A percentile compares a stretch with the other conserved stretches of the same genome.
These are phyloP conservation scores for Coemansia sp. DNA, from an alignment of 192 early-diverging fungal species.

Conservation along the genomic window DNA sequence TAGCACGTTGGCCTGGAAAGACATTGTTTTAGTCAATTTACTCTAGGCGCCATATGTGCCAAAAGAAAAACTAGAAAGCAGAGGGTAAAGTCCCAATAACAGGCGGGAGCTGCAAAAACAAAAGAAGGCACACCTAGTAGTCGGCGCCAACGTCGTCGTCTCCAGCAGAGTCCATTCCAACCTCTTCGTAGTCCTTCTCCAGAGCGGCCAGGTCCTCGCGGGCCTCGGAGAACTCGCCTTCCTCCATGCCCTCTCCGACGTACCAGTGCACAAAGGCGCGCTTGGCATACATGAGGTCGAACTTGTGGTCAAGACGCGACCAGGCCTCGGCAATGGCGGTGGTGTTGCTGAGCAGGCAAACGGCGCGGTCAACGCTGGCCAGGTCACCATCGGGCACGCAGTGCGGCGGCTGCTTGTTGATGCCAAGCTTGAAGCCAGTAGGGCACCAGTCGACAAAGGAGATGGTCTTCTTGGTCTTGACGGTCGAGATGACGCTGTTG, in stretches of 20 bases:
- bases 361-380: constrained; percentile 93
- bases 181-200: constrained; percentile 99
- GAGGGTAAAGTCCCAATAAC: background rate
- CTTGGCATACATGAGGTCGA: constrained; percentile 99
- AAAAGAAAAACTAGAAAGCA: too few relatives aligned
- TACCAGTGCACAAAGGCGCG: constrained; percentile 99
- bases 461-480: constrained; percentile 95
- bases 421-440: constrained; percentile 99
- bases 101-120: background rate
- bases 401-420: constrained; percentile 90
- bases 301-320: constrained; percentile 99
- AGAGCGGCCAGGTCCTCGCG: constrained; percentile 99
- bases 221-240: constrained; percentile 99
- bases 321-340: constrained; percentile 99
- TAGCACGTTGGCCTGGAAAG: too few relatives aligned
- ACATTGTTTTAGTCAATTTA: too few relatives aligned
- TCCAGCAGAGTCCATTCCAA: constrained; percentile 91
- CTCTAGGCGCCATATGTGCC: too few relatives aligned
- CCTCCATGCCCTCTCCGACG: constrained; percentile 99
- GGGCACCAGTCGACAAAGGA: constrained; percentile 99
- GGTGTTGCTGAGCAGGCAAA: constrained; percentile 99
- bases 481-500: constrained; percentile 80
- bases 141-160: constrained; percentile 74
- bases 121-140: constrained; percentile 41
- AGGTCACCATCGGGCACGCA: constrained; percentile 90